Percentiles rank a stretch among this genome's conserved stretches.
These are phyloP conservation scores for Clarkia xantiana DNA, from an alignment of 345 rosid genomes.

Conservation along the genomic window DNA sequence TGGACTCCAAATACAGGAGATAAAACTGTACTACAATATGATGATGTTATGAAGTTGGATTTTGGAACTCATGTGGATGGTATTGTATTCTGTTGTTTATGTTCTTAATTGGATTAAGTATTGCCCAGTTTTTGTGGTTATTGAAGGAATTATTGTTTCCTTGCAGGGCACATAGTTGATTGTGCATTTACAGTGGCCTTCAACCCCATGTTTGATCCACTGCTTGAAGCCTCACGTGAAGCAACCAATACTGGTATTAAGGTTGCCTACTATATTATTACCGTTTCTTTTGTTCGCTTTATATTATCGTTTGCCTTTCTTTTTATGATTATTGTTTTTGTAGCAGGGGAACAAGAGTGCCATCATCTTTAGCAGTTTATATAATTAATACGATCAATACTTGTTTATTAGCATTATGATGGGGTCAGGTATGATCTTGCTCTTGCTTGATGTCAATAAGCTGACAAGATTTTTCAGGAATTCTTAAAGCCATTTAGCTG, in stretches of 20 bases:
- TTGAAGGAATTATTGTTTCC: constrained; percentile 5
- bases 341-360: no score
- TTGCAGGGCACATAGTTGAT: constrained; percentile 73
- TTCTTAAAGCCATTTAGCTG: neutral
- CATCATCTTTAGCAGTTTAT: no score
- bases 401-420: neutral
- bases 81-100: constrained; percentile 10
- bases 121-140: neutral
- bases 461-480: neutral
- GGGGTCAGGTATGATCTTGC: neutral
- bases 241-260: constrained; percentile 90
- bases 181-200: constrained; percentile 98
- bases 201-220: constrained; percentile 88
- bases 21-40: constrained; percentile 89
- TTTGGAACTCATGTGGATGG: constrained; percentile 98
- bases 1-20: constrained; percentile 99
- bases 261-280: constrained; percentile 21
- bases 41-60: constrained; percentile 94
- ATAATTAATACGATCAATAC: no score
- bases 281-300: no score
- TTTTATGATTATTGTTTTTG: no score
- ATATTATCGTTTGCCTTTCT: no score
- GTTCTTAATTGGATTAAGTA: constrained; percentile 3
- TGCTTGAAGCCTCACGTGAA: constrained; percentile 88
- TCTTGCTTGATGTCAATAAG: neutral